Conservation (phyloP, 1,284 basidiomycete genomes). For the Heterobasidion irregulare region DNA sequence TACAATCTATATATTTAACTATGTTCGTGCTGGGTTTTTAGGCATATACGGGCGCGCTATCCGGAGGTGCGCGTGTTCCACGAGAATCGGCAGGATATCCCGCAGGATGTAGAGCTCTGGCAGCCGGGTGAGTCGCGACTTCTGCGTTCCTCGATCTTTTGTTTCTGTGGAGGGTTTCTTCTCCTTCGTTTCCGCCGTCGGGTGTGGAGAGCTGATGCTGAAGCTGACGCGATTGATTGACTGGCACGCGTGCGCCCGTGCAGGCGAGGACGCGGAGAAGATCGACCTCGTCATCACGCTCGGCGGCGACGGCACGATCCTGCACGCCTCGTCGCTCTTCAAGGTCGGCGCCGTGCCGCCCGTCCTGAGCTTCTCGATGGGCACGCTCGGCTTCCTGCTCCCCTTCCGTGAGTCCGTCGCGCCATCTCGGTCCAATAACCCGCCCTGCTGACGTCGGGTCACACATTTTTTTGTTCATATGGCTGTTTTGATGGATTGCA, state of each 20-base stretch:
- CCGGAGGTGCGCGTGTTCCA: slow-evolving; percentile 70
- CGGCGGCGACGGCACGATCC: slow-evolving; percentile 93
- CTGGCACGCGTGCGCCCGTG: no score
- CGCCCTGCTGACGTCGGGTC: no score
- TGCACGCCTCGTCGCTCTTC: slow-evolving; percentile 92
- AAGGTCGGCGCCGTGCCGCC: slow-evolving; percentile 86
- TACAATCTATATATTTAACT: background rate
- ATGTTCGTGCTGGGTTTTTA: slow-evolving; percentile 17
- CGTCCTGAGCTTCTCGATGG: slow-evolving; percentile 94
- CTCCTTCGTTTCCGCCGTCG: no score
- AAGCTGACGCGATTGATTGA: background rate
- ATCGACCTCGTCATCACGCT: slow-evolving; percentile 89
- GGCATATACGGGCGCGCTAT: slow-evolving; percentile 58
- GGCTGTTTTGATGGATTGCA: background rate
- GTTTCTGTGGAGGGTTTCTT: background rate
- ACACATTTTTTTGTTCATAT: background rate
- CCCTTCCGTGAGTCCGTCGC: slow-evolving; percentile 73
- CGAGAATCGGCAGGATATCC: slow-evolving; percentile 63
- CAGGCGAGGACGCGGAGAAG: slow-evolving; percentile 22
- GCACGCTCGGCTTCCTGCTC: slow-evolving; percentile 88
- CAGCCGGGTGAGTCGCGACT: slow-evolving; percentile 34
- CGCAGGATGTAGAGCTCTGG: slow-evolving; percentile 58
- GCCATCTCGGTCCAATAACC: no score
- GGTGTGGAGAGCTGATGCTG: background rate
- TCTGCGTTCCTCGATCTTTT: slow-evolving; percentile 1